Evolutionary conservation across 2,329 filamentous ascomycete species (phyloP), one percentile per base, ranked within the genome.

Genomic region (Rutstroemia sp.): DNA sequence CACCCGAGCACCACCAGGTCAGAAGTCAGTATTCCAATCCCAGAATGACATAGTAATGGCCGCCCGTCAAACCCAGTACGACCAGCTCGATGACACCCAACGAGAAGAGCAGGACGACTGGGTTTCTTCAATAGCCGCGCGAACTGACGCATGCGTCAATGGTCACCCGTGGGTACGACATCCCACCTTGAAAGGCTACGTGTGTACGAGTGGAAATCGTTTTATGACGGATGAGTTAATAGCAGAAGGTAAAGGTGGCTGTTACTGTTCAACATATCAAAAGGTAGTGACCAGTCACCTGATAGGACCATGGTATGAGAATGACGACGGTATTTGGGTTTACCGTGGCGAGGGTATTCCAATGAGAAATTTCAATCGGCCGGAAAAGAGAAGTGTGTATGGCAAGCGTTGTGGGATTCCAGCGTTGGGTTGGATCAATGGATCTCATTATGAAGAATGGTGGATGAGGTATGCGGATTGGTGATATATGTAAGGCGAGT

Each of bases 211-310:
- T 0, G 49, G 52, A 1, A n/a, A 50, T 37, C 46, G 34, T 27
- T 25, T 19, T 27, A 49, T 49, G 7, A 49, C 46, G 6, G 46
- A 49, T 18, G 46, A 49, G 16, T 27, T 37, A 37, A 9, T 49
- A 9, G 21, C 46, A 6, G 47, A 34, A 52, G 42, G n/a, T 37
- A 48, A 39, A 37, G 47, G 12, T 30, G 7, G n/a, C 19, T 55
- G 67, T 61, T 67, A 78, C 76, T 23, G 12, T 18, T 14, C 12
- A 5, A 14, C 12, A 10, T 2, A 19, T 8, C 19, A 16, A 25
- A 6, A 3, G 12, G 9, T 12, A 9, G 42, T 5, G 9, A 7
- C 7, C 5, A 23, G 9, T 5, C 8, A 5, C 4, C 12, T 46
- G 19, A 23, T 46, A 14, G 42, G 42, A 23, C 42, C 42, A 5